Evolutionary conservation across 2,329 filamentous ascomycete species (phyloP).

Genomic region (Ceratocystis papillata): DNA sequence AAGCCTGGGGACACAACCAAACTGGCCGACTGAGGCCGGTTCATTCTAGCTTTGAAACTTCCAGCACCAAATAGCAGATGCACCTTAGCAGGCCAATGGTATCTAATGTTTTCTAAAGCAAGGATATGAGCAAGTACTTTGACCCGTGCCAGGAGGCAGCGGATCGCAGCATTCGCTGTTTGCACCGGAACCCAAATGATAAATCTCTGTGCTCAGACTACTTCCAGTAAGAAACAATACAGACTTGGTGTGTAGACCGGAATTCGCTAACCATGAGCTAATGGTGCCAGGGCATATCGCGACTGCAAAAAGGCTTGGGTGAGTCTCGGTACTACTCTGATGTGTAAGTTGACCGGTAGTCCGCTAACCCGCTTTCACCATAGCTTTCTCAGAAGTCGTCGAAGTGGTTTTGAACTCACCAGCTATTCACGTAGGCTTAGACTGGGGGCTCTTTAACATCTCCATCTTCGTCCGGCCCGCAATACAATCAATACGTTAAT

Average conservation of each 20-base stretch:
- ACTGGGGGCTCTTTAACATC: too few species aligned
- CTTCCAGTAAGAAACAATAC: constrained; percentile 61
- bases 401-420: constrained; percentile 15
- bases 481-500: neutral
- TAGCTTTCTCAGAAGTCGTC: constrained; percentile 21
- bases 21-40: neutral
- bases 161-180: constrained; percentile 69
- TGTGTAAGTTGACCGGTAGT: neutral
- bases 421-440: neutral
- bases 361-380: constrained; percentile 3
- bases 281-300: constrained; percentile 62
- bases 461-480: too few species aligned
- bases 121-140: constrained; percentile 78
- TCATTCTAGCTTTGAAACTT: neutral
- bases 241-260: neutral
- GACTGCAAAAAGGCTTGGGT: constrained; percentile 96
- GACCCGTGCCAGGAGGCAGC: constrained; percentile 95
- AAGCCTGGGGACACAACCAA: neutral
- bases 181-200: constrained; percentile 81
- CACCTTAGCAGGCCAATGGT: neutral
- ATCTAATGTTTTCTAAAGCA: constrained; percentile 43
- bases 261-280: neutral
- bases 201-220: constrained; percentile 86
- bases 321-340: constrained; percentile 28
- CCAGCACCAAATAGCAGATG: neutral